Conservation (phyloP, 2,329 filamentous ascomycete species). For the Fusarium anguioides region DNA sequence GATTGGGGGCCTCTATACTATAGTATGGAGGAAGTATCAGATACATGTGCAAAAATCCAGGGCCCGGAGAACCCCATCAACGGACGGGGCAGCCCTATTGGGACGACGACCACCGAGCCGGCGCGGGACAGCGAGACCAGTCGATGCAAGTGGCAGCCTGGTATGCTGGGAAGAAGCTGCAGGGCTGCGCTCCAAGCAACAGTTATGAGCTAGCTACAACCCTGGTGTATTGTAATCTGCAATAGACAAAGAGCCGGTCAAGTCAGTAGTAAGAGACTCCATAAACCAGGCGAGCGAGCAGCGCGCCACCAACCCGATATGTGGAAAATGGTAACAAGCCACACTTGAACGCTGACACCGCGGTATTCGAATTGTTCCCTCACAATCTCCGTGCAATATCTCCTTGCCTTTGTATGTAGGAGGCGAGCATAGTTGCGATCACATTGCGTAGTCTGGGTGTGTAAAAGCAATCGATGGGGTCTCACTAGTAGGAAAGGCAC, state of each 20-base stretch:
- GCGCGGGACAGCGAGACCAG: slow-evolving; percentile 28
- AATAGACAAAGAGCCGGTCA: slow-evolving; percentile 27
- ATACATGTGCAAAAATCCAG: slow-evolving; percentile 38
- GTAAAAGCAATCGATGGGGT: slow-evolving; percentile 10
- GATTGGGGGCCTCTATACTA: slow-evolving; percentile 37
- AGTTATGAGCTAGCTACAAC: slow-evolving; percentile 26
- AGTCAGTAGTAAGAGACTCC: slow-evolving; percentile 16
- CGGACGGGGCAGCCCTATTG: slow-evolving; percentile 42
- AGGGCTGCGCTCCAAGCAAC: slow-evolving; percentile 38
- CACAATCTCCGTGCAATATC: slow-evolving; percentile 20
- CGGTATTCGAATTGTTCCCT: slow-evolving; percentile 11
- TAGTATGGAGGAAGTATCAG: slow-evolving; percentile 35
- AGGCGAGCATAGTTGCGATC: slow-evolving; percentile 31
- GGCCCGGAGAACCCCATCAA: slow-evolving; percentile 34
- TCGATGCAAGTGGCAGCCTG: slow-evolving; percentile 29
- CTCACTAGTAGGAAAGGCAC: slow-evolving; percentile 12
- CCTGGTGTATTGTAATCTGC: slow-evolving; percentile 32
- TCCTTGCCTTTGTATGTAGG: slow-evolving; percentile 15
- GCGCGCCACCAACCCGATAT: slow-evolving; percentile 35
- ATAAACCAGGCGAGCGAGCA: slow-evolving; percentile 19
- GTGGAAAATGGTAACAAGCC: slow-evolving; percentile 32
- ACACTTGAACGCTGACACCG: slow-evolving; percentile 26
- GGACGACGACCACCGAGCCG: slow-evolving; percentile 30
- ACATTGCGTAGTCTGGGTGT: slow-evolving; percentile 20
- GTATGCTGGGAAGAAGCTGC: slow-evolving; percentile 25